Percentiles rank a stretch among this genome's conserved stretches.
phyloP scores from a whole-genome alignment of 108 stramenopile genomes.

The Bacterosira constricta region DNA sequence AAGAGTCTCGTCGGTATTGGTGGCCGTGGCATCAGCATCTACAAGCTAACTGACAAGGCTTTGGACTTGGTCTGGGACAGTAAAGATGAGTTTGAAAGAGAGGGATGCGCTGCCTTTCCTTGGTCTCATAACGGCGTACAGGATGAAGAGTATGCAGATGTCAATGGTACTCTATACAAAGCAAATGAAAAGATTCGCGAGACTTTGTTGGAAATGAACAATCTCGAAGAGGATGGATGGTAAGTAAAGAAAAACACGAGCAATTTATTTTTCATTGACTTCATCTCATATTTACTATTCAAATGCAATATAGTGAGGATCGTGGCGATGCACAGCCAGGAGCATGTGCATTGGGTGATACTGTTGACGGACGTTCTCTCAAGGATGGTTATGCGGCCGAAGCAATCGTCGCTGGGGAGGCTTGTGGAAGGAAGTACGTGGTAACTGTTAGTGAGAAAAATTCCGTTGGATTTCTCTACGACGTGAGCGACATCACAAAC shows the following conservation, averaged over 20 bases:
- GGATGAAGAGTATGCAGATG: slow-evolving; percentile 53
- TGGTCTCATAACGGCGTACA: slow-evolving; percentile 62
- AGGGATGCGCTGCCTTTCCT: slow-evolving; percentile 48
- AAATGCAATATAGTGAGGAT: slow-evolving; percentile 25
- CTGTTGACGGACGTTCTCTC: slow-evolving; percentile 39
- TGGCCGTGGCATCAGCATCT: slow-evolving; percentile 50
- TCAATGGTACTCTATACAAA: slow-evolving; percentile 26
- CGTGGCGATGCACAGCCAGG: slow-evolving; percentile 45
- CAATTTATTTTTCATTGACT: not conserved
- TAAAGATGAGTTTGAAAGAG: slow-evolving; percentile 35
- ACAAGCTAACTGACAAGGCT: slow-evolving; percentile 31
- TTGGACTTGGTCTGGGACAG: slow-evolving; percentile 39
- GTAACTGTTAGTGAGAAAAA: slow-evolving; percentile 49
- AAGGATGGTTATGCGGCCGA: slow-evolving; percentile 47
- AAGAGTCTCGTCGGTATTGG: slow-evolving; percentile 50
- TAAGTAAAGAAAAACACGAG: too few species aligned
- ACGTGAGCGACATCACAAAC: slow-evolving; percentile 37
- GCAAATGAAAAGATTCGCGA: slow-evolving; percentile 35
- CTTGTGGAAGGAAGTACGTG: slow-evolving; percentile 36
- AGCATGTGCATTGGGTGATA: slow-evolving; percentile 41
- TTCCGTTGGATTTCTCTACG: slow-evolving; percentile 45
- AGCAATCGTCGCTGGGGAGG: slow-evolving; percentile 29
- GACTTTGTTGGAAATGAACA: slow-evolving; percentile 49
- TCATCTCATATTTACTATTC: not conserved
- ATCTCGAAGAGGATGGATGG: slow-evolving; percentile 46